Conservation (phyloP, 768 basidiomycete genomes). For the Pleurotus citrinopileatus region DNA sequence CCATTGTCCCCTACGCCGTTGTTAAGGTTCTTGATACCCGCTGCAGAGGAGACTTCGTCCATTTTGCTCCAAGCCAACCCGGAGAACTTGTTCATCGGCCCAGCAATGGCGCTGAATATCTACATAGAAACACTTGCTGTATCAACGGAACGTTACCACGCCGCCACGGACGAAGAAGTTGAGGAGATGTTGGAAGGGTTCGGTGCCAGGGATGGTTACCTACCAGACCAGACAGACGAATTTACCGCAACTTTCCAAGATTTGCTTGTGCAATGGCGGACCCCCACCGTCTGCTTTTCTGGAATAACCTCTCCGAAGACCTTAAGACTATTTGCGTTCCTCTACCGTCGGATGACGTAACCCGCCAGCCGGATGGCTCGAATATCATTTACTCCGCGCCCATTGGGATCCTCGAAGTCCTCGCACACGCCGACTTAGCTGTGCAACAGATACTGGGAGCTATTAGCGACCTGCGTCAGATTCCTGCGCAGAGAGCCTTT, state of each 20-base stretch:
- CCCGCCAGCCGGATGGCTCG: not conserved
- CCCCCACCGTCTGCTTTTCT: not conserved
- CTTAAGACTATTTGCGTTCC: not conserved
- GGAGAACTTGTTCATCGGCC: too few relatives aligned
- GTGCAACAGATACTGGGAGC: conserved; percentile 2
- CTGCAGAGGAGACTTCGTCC: too few relatives aligned
- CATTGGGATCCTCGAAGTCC: not conserved
- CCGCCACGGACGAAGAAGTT: not conserved
- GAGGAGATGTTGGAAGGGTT: conserved; percentile 6
- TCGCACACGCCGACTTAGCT: not conserved
- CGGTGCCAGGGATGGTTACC: not conserved
- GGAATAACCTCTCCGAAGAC: not conserved
- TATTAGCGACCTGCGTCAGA: not conserved
- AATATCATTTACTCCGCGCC: too few relatives aligned
- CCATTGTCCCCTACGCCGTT: too few relatives aligned
- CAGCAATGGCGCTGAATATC: too few relatives aligned
- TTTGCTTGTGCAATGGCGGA: conserved; percentile 10
- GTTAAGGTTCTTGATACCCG: too few relatives aligned
- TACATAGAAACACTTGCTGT: too few relatives aligned
- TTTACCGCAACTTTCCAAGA: not conserved
- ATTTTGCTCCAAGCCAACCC: too few relatives aligned
- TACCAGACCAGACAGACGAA: conserved; percentile 5
- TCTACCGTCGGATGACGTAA: not conserved
- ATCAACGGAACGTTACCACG: conserved; percentile 8
- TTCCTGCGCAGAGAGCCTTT: not conserved